phyloP scores from a whole-genome alignment of 2,329 filamentous ascomycete genomes.

The Scytalidium lignicola region DNA sequence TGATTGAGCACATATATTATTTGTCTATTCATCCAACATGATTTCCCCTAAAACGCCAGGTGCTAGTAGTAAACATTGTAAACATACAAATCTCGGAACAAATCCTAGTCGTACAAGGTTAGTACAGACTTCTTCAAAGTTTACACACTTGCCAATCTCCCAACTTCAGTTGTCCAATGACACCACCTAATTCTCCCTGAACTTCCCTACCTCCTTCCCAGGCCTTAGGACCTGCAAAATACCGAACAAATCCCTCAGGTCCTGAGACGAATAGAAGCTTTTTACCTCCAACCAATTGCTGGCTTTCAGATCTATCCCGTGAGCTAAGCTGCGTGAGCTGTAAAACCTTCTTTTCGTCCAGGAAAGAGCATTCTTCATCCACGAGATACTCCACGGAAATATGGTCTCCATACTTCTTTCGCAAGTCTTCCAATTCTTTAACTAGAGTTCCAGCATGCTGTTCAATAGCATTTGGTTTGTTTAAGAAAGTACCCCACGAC shows the following conservation, averaged over 20 bases:
- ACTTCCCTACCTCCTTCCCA: slow-evolving; percentile 68
- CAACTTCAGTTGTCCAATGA: slow-evolving; percentile 51
- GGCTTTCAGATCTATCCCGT: slow-evolving; percentile 19
- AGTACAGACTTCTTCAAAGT: slow-evolving; percentile 18
- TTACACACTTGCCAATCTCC: slow-evolving; percentile 34
- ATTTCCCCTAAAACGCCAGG: not conserved
- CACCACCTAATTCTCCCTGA: slow-evolving; percentile 69
- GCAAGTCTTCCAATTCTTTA: slow-evolving; percentile 57
- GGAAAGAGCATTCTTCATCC: slow-evolving; percentile 69
- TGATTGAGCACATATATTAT: too few species aligned
- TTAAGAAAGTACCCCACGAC: slow-evolving; percentile 2
- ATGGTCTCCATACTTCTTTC: slow-evolving; percentile 47
- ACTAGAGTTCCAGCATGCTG: slow-evolving; percentile 46
- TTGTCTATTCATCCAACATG: too few species aligned
- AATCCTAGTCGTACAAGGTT: not conserved
- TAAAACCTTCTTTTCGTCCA: slow-evolving; percentile 49
- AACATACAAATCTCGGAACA: not conserved
- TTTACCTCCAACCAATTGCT: slow-evolving; percentile 29
- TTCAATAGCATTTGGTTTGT: not conserved
- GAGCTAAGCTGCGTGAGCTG: slow-evolving; percentile 21
- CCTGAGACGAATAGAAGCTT: slow-evolving; percentile 81
- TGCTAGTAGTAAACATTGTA: not conserved
- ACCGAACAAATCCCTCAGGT: slow-evolving; percentile 80
- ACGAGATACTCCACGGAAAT: slow-evolving; percentile 71
- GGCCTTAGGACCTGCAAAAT: slow-evolving; percentile 74